phyloP scores from a whole-genome alignment of 2,329 filamentous ascomycete species.

The Aspergillus transmontanensis region DNA sequence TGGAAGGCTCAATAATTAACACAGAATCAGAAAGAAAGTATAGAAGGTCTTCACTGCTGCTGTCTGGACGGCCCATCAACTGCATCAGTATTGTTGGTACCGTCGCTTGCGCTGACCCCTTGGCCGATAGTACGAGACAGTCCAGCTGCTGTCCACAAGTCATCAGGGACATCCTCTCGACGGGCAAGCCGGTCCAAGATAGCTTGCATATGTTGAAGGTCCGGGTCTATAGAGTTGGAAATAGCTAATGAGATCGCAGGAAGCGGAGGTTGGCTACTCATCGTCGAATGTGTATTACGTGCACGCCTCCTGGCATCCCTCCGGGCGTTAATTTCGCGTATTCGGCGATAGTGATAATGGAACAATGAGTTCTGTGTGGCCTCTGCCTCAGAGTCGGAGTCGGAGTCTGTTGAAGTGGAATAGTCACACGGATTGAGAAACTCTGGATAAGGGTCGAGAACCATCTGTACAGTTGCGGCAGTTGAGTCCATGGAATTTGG shows the following conservation, averaged over 20 bases:
- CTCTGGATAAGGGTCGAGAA: slow-evolving; percentile 38
- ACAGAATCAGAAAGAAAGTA: slow-evolving; percentile 16
- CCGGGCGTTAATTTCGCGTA: slow-evolving; percentile 22
- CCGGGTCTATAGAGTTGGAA: slow-evolving; percentile 32
- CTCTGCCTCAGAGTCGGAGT: slow-evolving; percentile 36
- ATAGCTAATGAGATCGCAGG: slow-evolving; percentile 36
- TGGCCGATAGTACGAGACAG: slow-evolving; percentile 58
- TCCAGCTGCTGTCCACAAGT: slow-evolving; percentile 76
- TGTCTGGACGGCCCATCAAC: slow-evolving; percentile 19
- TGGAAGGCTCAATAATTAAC: slow-evolving; percentile 16
- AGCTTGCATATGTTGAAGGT: slow-evolving; percentile 67
- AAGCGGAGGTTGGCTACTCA: slow-evolving; percentile 37
- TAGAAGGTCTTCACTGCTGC: slow-evolving; percentile 12
- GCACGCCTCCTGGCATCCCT: slow-evolving; percentile 26
- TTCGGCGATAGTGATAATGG: slow-evolving; percentile 22
- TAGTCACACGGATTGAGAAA: slow-evolving; percentile 42
- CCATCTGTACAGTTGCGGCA: slow-evolving; percentile 28
- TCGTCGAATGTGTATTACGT: slow-evolving; percentile 32
- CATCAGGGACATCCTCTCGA: slow-evolving; percentile 75
- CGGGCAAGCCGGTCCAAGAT: slow-evolving; percentile 71
- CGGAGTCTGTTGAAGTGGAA: slow-evolving; percentile 37
- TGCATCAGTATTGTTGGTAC: slow-evolving; percentile 23
- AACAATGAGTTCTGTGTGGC: slow-evolving; percentile 22
- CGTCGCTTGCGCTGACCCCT: slow-evolving; percentile 30
- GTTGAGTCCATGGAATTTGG: slow-evolving; percentile 25